Evolutionary conservation across 768 basidiomycete species (phyloP), one percentile per base, ranked within the genome.

Genomic region (Kwoniella sp.): DNA sequence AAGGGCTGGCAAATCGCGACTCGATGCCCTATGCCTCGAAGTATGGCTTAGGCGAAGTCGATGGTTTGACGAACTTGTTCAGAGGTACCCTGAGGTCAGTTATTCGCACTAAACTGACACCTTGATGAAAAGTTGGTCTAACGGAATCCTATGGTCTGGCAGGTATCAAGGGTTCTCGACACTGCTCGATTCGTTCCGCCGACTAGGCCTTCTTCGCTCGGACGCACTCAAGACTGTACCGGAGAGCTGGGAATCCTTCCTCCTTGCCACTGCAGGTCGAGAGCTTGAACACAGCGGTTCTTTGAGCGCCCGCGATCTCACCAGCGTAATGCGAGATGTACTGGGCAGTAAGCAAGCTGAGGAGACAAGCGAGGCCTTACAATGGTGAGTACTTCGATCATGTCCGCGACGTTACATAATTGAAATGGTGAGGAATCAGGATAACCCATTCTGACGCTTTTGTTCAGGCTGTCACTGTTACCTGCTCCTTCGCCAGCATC

Each of bases 1-100:
- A 97, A 72, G 93, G 93, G 0, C 79, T 95, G 1, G 87, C 94
- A 22, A 97, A 97, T 77, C 82, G 92, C 27, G 85, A 94, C 73
- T 91, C 90, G 68, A 71, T 93, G 7, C 80, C 83, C 0, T 96
- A 97, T 72, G 83, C 83, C 0, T 79, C 83, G 5, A 84, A 85
- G 2, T 96, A 96, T 77, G 82, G 83, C 0, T 81, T 92, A 2
- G 83, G 82, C 1, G 55, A 71, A 17, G 65, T 82, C 5, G 71
- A 81, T 0, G 77, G 75, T 6, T 68, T 90, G 60, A 82, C 85
- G 54, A 89, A 91, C 0, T 81, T 94, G 54, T 79, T 96, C 70
- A 84, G 94, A 33, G 94, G 94, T 4, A 96, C 94, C 0, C 78
- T 96, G 49, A 85, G 93, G 88, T 88, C 64, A 53, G 81, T 22